Percentiles rank a stretch among this genome's conserved stretches.
These are phyloP conservation scores for Pouteria glomerata DNA, from an alignment of 148 eudicot genomes.

Conservation along the genomic window DNA sequence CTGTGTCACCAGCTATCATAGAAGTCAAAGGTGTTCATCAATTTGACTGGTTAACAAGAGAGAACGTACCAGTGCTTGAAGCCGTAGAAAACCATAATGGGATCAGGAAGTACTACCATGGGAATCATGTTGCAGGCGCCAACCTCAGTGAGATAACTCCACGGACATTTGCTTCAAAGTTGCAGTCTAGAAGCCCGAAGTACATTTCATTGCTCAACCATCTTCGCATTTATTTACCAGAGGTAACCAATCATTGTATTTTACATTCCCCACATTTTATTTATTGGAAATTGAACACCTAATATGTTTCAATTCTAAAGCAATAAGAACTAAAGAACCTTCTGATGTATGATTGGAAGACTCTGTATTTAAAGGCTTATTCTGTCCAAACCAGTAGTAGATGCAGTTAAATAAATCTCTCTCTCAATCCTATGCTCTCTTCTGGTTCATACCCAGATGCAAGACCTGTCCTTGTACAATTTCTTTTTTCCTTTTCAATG, in stretches of 20 bases:
- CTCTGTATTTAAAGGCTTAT: neutral
- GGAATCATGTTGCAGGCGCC: conserved; percentile 86
- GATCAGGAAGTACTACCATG: conserved; percentile 85
- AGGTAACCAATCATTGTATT: conserved; percentile 47
- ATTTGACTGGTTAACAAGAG: conserved; percentile 98
- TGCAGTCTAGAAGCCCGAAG: conserved; percentile 98
- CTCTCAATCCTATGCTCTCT: neutral
- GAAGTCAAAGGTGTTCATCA: conserved; percentile 99
- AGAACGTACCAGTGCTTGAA: conserved; percentile 97
- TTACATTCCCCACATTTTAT: conserved; percentile 2
- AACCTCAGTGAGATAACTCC: conserved; percentile 89
- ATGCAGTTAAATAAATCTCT: neutral
- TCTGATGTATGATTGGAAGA: neutral
- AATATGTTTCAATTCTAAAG: conserved; percentile 1
- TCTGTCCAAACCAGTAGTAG: neutral
- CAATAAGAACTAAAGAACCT: neutral
- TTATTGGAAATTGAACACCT: neutral
- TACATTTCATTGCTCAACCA: conserved; percentile 96
- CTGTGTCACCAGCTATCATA: conserved; percentile 75
- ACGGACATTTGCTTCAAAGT: conserved; percentile 78
- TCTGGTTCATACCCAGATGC: neutral
- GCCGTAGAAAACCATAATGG: conserved; percentile 91
- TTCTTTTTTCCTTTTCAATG: neutral
- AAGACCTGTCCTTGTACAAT: neutral
- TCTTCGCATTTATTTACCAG: conserved; percentile 95